Evolutionary conservation across 352 stramenopile genomes (phyloP).

Genomic region (Hyaloperonospora arabidopsidis): DNA sequence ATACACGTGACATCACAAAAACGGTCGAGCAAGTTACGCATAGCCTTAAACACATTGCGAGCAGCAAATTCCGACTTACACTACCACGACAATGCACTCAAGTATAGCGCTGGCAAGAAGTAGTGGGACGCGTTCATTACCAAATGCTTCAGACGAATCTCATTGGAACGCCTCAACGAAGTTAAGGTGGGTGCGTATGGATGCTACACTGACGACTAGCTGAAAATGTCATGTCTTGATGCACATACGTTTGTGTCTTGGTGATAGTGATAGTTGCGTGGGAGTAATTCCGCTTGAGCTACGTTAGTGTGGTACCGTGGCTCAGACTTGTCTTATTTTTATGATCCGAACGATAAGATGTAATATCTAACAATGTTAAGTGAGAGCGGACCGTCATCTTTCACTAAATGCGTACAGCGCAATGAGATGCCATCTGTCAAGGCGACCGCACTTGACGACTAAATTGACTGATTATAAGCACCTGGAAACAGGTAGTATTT

Average conservation of each 20-base stretch:
- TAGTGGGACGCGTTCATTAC: slow-evolving; percentile 52
- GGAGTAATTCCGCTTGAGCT: too few relatives aligned
- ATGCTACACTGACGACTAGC: slow-evolving; percentile 34
- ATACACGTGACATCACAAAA: slow-evolving; percentile 88
- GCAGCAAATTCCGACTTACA: slow-evolving; percentile 73
- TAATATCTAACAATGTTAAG: too few relatives aligned
- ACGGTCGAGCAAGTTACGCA: slow-evolving; percentile 81
- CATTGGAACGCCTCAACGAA: slow-evolving; percentile 53
- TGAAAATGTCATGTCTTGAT: slow-evolving; percentile 27
- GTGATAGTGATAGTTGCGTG: slow-evolving; percentile 28
- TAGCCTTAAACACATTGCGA: slow-evolving; percentile 77
- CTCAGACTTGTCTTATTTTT: too few relatives aligned
- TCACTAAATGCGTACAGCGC: too few relatives aligned
- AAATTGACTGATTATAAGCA: too few relatives aligned
- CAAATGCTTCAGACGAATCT: slow-evolving; percentile 57
- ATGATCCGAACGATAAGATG: too few relatives aligned
- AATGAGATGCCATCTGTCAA: too few relatives aligned
- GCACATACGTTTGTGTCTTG: slow-evolving; percentile 23
- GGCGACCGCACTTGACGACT: too few relatives aligned
- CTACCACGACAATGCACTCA: slow-evolving; percentile 81
- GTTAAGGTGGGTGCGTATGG: slow-evolving; percentile 32
- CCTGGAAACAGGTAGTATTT: too few relatives aligned
- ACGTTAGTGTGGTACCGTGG: too few relatives aligned
- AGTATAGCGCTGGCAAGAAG: slow-evolving; percentile 74
- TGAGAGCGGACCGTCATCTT: too few relatives aligned